phyloP scores from a whole-genome alignment of 768 basidiomycete species.

The Suillus decipiens region DNA sequence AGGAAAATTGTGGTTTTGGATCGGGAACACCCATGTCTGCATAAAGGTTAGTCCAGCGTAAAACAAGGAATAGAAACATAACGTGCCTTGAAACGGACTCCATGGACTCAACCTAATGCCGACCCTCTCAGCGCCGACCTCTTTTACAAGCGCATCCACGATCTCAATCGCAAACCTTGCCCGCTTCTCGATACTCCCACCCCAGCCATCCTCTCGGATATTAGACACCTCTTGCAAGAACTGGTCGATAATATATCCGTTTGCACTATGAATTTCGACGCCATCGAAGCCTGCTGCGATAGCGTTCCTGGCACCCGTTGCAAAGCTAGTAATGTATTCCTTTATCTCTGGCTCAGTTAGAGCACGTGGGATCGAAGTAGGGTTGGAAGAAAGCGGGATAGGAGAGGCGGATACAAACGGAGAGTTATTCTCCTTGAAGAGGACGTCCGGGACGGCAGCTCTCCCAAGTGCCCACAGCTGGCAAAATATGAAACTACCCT shows the following conservation, averaged over 20 bases:
- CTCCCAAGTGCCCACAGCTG: slow-evolving; percentile 56
- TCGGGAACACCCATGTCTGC: slow-evolving; percentile 39
- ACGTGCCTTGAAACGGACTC: slow-evolving; percentile 35
- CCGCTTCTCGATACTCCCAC: slow-evolving; percentile 51
- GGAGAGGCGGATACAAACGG: slow-evolving; percentile 29
- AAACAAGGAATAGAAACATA: neutral
- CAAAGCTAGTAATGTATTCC: slow-evolving; percentile 45
- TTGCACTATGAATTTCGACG: slow-evolving; percentile 39
- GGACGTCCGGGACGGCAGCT: slow-evolving; percentile 22
- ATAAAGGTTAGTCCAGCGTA: too few species aligned
- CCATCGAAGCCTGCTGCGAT: slow-evolving; percentile 66
- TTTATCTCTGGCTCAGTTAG: slow-evolving; percentile 45
- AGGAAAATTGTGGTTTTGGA: slow-evolving; percentile 38
- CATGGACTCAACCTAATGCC: slow-evolving; percentile 48
- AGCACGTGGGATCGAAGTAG: slow-evolving; percentile 33
- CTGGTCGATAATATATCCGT: slow-evolving; percentile 40
- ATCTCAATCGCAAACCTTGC: slow-evolving; percentile 47
- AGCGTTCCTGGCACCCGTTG: slow-evolving; percentile 52
- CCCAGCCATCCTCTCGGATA: slow-evolving; percentile 49
- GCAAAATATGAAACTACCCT: slow-evolving; percentile 42
- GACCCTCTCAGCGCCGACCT: slow-evolving; percentile 44
- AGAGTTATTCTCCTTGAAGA: slow-evolving; percentile 21
- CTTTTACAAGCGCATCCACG: slow-evolving; percentile 40
- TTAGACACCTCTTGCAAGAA: slow-evolving; percentile 42
- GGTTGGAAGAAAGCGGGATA: slow-evolving; percentile 15